phyloP scores from a whole-genome alignment of 2,329 filamentous ascomycete genomes.

The Colletotrichum simmondsii region DNA sequence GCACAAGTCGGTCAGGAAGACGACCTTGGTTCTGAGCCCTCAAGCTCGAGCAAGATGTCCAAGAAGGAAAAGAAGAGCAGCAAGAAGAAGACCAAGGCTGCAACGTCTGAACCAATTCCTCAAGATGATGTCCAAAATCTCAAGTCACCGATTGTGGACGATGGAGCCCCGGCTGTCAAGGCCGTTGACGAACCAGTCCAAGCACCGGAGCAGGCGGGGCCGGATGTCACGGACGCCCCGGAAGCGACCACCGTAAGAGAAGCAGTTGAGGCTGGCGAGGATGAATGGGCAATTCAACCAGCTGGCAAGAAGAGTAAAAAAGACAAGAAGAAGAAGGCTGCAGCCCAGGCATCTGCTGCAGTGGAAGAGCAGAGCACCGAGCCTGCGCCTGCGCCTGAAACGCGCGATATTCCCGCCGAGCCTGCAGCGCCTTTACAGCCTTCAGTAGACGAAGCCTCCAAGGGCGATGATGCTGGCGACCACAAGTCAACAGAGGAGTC shows the following conservation, averaged over 20 bases:
- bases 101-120: not conserved
- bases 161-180: slow-evolving; percentile 9
- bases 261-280: slow-evolving; percentile 28
- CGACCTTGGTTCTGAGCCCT: slow-evolving; percentile 28
- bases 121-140: slow-evolving; percentile 14
- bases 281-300: slow-evolving; percentile 31
- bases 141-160: slow-evolving; percentile 5
- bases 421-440: not conserved
- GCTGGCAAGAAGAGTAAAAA: slow-evolving; percentile 39
- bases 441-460: not conserved
- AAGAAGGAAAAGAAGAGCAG: slow-evolving; percentile 39
- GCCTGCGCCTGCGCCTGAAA: not conserved
- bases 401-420: not conserved
- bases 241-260: slow-evolving; percentile 5
- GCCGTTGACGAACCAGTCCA: not conserved
- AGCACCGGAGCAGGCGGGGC: slow-evolving; percentile 13
- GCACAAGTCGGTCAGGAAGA: slow-evolving; percentile 8
- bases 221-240: not conserved
- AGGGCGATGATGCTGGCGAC: not conserved
- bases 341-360: not conserved
- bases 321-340: slow-evolving; percentile 31
- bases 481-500: not conserved
- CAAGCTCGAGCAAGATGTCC: slow-evolving; percentile 37
- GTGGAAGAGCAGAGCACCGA: slow-evolving; percentile 3
- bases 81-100: slow-evolving; percentile 29